A percentile compares a stretch with the other conserved stretches of the same genome.
These are phyloP conservation scores for Sporothrix globosa DNA, from an alignment of 2,329 filamentous ascomycete species.

Conservation along the genomic window DNA sequence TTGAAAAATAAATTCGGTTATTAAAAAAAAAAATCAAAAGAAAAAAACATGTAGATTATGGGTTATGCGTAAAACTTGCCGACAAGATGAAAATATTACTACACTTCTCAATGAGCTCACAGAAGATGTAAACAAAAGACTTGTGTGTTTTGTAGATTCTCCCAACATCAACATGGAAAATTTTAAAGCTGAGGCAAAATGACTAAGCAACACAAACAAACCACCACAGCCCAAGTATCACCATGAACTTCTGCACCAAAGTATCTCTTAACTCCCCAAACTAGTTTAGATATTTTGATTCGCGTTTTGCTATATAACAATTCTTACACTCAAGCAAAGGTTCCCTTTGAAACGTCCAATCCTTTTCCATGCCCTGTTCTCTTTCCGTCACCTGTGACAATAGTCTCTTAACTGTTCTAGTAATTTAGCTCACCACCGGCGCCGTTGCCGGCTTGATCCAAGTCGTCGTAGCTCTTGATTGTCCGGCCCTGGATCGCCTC, in stretches of 20 bases:
- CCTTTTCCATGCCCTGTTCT: not conserved
- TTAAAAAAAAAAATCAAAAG: not conserved
- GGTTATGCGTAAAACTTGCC: no score
- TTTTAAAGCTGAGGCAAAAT: conserved; percentile 10
- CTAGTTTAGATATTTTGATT: not conserved
- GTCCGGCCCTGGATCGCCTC: conserved; percentile 92
- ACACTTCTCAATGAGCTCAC: no score
- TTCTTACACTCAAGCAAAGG: not conserved
- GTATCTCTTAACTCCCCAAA: not conserved
- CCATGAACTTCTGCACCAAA: not conserved
- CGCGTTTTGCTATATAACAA: not conserved
- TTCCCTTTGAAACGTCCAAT: not conserved
- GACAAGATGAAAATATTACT: no score
- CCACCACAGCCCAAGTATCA: no score
- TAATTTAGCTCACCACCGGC: conserved; percentile 90
- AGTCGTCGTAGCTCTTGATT: conserved; percentile 94
- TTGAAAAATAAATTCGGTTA: not conserved
- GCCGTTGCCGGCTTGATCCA: conserved; percentile 78
- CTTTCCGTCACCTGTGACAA: no score
- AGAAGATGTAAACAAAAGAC: no score
- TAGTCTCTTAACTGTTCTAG: conserved; percentile 48
- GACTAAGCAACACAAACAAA: conserved; percentile 18
- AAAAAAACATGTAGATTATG: not conserved
- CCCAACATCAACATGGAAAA: not conserved
- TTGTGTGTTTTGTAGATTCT: no score